phyloP scores from a whole-genome alignment of 495 filamentous ascomycete species.

The Staphylotrichum tortipilum region DNA sequence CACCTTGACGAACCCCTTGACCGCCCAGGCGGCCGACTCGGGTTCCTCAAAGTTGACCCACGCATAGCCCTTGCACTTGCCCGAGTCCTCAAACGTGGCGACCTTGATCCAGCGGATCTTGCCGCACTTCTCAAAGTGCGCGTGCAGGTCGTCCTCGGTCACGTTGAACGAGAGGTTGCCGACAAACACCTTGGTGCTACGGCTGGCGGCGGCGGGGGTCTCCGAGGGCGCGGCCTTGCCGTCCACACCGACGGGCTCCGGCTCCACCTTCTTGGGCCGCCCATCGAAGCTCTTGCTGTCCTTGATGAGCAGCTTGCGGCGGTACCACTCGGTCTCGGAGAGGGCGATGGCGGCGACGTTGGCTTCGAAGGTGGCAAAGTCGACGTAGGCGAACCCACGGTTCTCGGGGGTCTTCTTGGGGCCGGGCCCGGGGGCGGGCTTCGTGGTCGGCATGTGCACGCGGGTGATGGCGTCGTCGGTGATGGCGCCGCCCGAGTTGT shows the following conservation, averaged over 20 bases:
- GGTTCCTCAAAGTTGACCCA: constrained; percentile 85
- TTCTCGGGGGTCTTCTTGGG: constrained; percentile 40
- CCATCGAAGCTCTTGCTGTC: constrained; percentile 78
- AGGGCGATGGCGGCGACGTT: constrained; percentile 63
- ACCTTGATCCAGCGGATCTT: constrained; percentile 68
- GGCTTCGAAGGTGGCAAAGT: constrained; percentile 65
- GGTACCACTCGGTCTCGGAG: constrained; percentile 66
- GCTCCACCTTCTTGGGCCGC: constrained; percentile 45
- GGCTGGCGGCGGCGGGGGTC: constrained; percentile 26
- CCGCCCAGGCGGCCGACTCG: constrained; percentile 65
- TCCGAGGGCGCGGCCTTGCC: constrained; percentile 15
- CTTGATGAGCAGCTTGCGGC: constrained; percentile 85
- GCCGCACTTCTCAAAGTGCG: constrained; percentile 78
- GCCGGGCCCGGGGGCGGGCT: constrained; percentile 17
- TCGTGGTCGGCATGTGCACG: constrained; percentile 62
- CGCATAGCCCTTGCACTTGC: constrained; percentile 95
- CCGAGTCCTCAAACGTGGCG: constrained; percentile 91
- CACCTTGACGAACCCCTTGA: constrained; percentile 67
- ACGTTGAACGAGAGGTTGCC: constrained; percentile 83
- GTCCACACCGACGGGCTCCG: constrained; percentile 15
- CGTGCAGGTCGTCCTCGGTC: constrained; percentile 67
- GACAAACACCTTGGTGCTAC: constrained; percentile 72
- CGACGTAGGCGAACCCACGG: constrained; percentile 92
- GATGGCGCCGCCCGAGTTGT: constrained; percentile 53
- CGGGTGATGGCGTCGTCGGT: constrained; percentile 65